Conservation (phyloP, 1,284 basidiomycete genomes). For the Heliocybe sulcata region DNA sequence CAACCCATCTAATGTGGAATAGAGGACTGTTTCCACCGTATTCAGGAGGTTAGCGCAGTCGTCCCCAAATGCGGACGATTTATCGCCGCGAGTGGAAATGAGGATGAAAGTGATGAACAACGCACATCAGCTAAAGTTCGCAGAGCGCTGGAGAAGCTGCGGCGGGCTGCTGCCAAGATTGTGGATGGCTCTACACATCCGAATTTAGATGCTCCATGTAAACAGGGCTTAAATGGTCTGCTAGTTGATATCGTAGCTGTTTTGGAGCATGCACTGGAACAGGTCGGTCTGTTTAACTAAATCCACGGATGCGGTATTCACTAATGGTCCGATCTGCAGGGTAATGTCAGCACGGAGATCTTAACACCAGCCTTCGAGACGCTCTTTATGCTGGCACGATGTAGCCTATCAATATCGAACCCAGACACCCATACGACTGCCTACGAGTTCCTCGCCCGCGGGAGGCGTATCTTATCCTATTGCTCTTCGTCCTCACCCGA, state of each 20-base stretch:
- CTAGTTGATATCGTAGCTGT: slow-evolving; percentile 25
- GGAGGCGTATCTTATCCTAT: slow-evolving; percentile 25
- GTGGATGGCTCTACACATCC: slow-evolving; percentile 25
- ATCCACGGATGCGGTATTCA: neutral
- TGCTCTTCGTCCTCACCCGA: slow-evolving; percentile 4
- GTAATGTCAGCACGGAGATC: slow-evolving; percentile 27
- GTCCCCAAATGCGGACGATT: slow-evolving; percentile 8
- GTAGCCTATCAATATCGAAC: slow-evolving; percentile 33
- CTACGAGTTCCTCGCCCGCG: slow-evolving; percentile 40
- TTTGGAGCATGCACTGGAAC: slow-evolving; percentile 17
- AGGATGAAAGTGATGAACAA: slow-evolving; percentile 22
- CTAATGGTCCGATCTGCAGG: slow-evolving; percentile 1
- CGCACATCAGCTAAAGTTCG: slow-evolving; percentile 44
- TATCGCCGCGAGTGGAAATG: slow-evolving; percentile 2
- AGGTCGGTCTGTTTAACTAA: slow-evolving; percentile 17
- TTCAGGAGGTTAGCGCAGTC: neutral
- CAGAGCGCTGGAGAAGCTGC: slow-evolving; percentile 51
- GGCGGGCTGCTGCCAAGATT: slow-evolving; percentile 37
- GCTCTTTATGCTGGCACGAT: slow-evolving; percentile 51
- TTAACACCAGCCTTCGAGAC: slow-evolving; percentile 52
- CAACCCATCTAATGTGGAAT: neutral
- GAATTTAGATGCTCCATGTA: slow-evolving; percentile 4
- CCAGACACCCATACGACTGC: slow-evolving; percentile 43
- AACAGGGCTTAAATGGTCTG: slow-evolving; percentile 10
- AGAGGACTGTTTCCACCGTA: neutral